Percentiles rank a stretch among this genome's conserved stretches.
Evolutionary conservation across 2,329 filamentous ascomycete genomes (phyloP).

Genomic region (Talaromyces albobiverticillius): DNA sequence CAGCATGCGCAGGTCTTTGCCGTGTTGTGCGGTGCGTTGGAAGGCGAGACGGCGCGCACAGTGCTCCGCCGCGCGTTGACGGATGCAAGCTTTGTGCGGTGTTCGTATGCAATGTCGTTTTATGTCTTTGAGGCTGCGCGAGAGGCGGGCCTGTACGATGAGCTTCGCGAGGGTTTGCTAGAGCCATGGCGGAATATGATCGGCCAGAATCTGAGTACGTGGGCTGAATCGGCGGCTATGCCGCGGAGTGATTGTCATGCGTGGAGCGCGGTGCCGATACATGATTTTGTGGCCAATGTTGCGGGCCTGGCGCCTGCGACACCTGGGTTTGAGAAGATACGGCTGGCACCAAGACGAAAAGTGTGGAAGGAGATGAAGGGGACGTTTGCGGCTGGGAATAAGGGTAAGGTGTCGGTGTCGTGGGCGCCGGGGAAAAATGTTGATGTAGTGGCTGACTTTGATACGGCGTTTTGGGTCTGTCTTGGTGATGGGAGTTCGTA

Average conservation of each 20-base stretch:
- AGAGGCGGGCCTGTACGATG: slow-evolving; percentile 20
- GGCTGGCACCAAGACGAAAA: neutral
- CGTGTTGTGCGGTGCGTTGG: slow-evolving; percentile 17
- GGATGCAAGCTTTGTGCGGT: slow-evolving; percentile 15
- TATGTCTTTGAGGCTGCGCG: slow-evolving; percentile 23
- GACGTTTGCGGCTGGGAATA: neutral
- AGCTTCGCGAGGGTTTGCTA: slow-evolving; percentile 18
- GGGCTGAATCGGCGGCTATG: slow-evolving; percentile 24
- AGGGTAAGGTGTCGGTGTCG: no score
- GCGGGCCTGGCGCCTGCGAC: slow-evolving; percentile 12
- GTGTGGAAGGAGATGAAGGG: neutral
- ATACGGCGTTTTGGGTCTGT: no score
- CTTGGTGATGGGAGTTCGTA: no score
- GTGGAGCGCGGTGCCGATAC: slow-evolving; percentile 22
- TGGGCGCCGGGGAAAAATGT: no score
- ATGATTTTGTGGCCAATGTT: slow-evolving; percentile 21
- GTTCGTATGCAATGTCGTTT: slow-evolving; percentile 21
- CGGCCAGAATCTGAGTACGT: slow-evolving; percentile 22
- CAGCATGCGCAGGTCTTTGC: slow-evolving; percentile 26
- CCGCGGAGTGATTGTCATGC: slow-evolving; percentile 25
- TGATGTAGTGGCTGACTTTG: no score
- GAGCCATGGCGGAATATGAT: slow-evolving; percentile 24
- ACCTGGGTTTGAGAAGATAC: slow-evolving; percentile 12
- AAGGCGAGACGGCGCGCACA: slow-evolving; percentile 14
- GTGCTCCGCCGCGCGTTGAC: slow-evolving; percentile 18